Percentiles rank a stretch among this genome's conserved stretches.
Conservation (phyloP, 371 early-diverging fungal species). For the Apophysomyces ossiformis region DNA sequence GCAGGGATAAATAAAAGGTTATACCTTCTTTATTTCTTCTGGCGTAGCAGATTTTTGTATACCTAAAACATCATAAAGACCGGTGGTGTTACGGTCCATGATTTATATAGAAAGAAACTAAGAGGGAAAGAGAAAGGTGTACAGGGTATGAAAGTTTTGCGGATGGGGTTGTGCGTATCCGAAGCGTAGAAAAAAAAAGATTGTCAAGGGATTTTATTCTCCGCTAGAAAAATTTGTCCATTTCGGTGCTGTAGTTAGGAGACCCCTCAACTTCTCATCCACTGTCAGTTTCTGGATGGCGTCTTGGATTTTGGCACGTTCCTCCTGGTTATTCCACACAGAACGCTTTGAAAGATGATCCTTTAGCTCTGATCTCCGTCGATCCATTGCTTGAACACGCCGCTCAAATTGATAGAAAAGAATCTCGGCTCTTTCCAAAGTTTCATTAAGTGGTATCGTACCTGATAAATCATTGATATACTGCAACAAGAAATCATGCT, state of each 20-base stretch:
- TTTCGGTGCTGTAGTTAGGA: slow-evolving; percentile 13
- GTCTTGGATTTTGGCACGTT: slow-evolving; percentile 27
- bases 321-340: slow-evolving; percentile 45
- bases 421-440: slow-evolving; percentile 79
- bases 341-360: slow-evolving; percentile 35
- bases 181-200: slow-evolving; percentile 12
- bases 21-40: slow-evolving; percentile 68
- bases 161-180: neutral
- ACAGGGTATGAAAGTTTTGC: neutral
- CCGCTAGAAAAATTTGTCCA: neutral
- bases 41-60: slow-evolving; percentile 61
- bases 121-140: slow-evolving; percentile 12
- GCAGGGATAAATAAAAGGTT: neutral
- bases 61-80: slow-evolving; percentile 64
- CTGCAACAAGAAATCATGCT: slow-evolving; percentile 31
- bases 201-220: slow-evolving; percentile 3
- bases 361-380: slow-evolving; percentile 33
- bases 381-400: slow-evolving; percentile 59
- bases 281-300: slow-evolving; percentile 36
- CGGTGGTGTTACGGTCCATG: slow-evolving; percentile 54
- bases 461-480: slow-evolving; percentile 88
- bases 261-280: slow-evolving; percentile 20
- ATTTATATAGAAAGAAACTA: slow-evolving; percentile 4
- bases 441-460: slow-evolving; percentile 75
- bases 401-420: slow-evolving; percentile 76